Evolutionary conservation across 768 basidiomycete genomes (phyloP).

Genomic region (Russula virescens): DNA sequence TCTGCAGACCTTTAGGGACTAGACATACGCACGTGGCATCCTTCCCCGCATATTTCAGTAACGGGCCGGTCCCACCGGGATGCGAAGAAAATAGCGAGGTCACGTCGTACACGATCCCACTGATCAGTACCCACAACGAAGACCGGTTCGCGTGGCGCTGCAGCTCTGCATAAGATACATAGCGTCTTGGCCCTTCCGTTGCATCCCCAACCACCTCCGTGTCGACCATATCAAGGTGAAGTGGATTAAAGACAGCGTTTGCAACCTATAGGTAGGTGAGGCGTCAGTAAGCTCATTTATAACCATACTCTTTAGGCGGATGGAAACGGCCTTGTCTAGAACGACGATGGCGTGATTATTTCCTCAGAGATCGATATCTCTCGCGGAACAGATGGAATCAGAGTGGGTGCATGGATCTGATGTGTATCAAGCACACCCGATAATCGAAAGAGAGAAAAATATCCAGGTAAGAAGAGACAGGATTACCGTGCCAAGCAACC

Average conservation of each 20-base stretch:
- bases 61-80: constrained; percentile 74
- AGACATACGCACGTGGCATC: constrained; percentile 67
- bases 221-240: constrained; percentile 15
- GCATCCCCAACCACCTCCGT: background rate
- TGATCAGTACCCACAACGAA: constrained; percentile 8
- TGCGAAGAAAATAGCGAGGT: constrained; percentile 22
- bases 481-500: constrained; percentile 10
- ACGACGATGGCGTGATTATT: background rate
- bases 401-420: background rate
- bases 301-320: background rate
- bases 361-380: background rate
- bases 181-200: background rate
- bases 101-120: constrained; percentile 20
- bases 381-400: background rate
- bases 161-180: constrained; percentile 16
- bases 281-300: constrained; percentile 1
- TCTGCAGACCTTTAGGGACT: background rate
- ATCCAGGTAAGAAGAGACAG: background rate
- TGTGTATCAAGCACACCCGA: background rate
- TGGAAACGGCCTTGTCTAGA: background rate
- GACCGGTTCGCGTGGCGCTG: constrained; percentile 15
- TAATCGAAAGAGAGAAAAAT: background rate
- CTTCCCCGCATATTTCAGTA: constrained; percentile 83
- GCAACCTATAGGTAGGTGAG: background rate
- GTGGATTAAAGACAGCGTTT: constrained; percentile 1